These are phyloP conservation scores for Populus hybrid DNA, from an alignment of 441 rosid genomes.

Conservation along the genomic window DNA sequence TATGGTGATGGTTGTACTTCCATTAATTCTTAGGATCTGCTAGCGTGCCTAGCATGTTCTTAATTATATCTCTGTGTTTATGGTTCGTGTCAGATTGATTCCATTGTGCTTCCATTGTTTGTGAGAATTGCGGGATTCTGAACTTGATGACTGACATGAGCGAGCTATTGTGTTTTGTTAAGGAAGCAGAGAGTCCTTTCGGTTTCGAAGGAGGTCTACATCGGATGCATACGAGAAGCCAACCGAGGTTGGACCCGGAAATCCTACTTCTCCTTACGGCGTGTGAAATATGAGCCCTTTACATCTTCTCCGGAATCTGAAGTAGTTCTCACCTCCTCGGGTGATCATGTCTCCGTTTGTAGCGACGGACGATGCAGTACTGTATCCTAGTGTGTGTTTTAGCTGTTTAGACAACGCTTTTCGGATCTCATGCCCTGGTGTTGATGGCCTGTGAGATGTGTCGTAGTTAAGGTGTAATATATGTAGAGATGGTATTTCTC, in stretches of 20 bases:
- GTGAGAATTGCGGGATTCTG: not conserved
- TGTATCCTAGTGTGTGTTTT: not conserved
- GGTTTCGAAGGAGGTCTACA: slow-evolving; percentile 72
- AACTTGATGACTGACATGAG: not conserved
- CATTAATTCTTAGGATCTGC: not conserved
- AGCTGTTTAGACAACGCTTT: not conserved
- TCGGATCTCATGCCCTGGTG: not conserved
- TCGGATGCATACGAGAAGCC: slow-evolving; percentile 70
- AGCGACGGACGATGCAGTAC: not conserved
- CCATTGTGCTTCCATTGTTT: not conserved
- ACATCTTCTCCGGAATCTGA: no score
- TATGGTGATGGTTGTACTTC: not conserved
- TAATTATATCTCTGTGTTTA: not conserved
- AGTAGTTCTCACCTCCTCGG: not conserved
- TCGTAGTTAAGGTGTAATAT: not conserved
- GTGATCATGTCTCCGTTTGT: not conserved
- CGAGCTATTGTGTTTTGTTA: not conserved
- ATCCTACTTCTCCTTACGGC: slow-evolving; percentile 76
- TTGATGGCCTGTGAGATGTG: not conserved
- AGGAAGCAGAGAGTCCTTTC: slow-evolving; percentile 71
- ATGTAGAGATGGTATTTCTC: not conserved
- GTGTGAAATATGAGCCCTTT: slow-evolving; percentile 57
- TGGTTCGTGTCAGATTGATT: not conserved
- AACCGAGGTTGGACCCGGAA: slow-evolving; percentile 65
- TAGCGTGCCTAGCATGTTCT: not conserved